Conservation (phyloP, 768 basidiomycete genomes). For the Sistotremastrum niveocremeum region DNA sequence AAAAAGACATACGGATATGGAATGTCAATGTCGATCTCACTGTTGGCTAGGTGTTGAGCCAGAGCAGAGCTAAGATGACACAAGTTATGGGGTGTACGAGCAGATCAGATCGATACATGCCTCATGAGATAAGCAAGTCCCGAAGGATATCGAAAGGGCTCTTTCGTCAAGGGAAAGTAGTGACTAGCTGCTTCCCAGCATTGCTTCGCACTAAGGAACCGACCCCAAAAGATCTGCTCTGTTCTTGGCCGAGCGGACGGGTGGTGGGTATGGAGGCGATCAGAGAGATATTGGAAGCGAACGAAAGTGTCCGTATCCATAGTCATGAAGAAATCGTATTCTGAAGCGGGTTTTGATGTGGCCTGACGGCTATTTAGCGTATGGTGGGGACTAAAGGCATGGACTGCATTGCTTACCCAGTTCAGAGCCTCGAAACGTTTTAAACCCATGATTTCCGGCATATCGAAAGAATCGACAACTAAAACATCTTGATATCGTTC, state of each 20-base stretch:
- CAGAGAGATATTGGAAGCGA: background rate
- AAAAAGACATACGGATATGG: background rate
- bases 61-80: background rate
- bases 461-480: background rate
- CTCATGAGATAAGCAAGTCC: background rate
- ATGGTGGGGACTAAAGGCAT: too few species aligned
- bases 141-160: background rate
- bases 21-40: background rate
- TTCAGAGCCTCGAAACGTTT: conserved; percentile 1
- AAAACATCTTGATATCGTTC: background rate
- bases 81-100: background rate
- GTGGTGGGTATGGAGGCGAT: background rate
- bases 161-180: background rate
- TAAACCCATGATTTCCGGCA: background rate
- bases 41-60: background rate
- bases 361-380: background rate
- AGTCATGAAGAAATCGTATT: conserved; percentile 1
- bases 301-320: background rate
- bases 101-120: background rate
- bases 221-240: background rate
- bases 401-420: background rate
- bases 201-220: background rate
- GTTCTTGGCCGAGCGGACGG: background rate
- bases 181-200: background rate
- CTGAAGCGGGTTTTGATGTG: background rate